Conservation (phyloP, 1,284 basidiomycete genomes). For the Trametes polyzona region DNA sequence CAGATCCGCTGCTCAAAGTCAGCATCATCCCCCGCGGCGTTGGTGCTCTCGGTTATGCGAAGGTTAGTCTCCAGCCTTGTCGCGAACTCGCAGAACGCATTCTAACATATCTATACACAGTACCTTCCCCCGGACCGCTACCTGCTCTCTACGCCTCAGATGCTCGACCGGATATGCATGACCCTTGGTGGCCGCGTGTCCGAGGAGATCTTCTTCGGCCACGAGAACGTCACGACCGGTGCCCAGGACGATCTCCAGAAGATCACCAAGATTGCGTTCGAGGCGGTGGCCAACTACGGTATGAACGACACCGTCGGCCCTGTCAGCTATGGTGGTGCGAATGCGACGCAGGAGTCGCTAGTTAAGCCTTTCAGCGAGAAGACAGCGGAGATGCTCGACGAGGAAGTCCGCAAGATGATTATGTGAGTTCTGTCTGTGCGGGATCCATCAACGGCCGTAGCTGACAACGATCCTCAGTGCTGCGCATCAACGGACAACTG, state of each 20-base stretch:
- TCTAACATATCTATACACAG: slow-evolving; percentile 41
- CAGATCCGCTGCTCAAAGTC: slow-evolving; percentile 96
- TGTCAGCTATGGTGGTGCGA: slow-evolving; percentile 89
- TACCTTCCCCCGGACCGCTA: slow-evolving; percentile 97
- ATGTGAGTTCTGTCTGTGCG: slow-evolving; percentile 47
- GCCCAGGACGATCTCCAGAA: slow-evolving; percentile 98
- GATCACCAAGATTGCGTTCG: slow-evolving; percentile 97
- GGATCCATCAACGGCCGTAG: not conserved
- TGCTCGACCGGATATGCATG: slow-evolving; percentile 97
- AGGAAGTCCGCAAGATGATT: slow-evolving; percentile 95
- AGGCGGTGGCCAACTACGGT: slow-evolving; percentile 92
- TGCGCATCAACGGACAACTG: slow-evolving; percentile 86
- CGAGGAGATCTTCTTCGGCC: slow-evolving; percentile 97
- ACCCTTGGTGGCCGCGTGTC: slow-evolving; percentile 98
- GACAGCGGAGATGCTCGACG: slow-evolving; percentile 93
- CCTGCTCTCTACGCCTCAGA: slow-evolving; percentile 93
- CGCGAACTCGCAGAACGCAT: not conserved
- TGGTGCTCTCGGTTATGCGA: slow-evolving; percentile 95
- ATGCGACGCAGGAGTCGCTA: slow-evolving; percentile 86
- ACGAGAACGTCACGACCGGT: slow-evolving; percentile 94
- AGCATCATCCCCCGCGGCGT: slow-evolving; percentile 98
- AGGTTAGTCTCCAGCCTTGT: slow-evolving; percentile 53
- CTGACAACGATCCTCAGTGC: slow-evolving; percentile 44
- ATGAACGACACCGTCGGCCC: slow-evolving; percentile 97
- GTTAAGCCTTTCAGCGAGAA: slow-evolving; percentile 98